phyloP scores from a whole-genome alignment of 2,329 filamentous ascomycete genomes.

The Zasmidium cellare region DNA sequence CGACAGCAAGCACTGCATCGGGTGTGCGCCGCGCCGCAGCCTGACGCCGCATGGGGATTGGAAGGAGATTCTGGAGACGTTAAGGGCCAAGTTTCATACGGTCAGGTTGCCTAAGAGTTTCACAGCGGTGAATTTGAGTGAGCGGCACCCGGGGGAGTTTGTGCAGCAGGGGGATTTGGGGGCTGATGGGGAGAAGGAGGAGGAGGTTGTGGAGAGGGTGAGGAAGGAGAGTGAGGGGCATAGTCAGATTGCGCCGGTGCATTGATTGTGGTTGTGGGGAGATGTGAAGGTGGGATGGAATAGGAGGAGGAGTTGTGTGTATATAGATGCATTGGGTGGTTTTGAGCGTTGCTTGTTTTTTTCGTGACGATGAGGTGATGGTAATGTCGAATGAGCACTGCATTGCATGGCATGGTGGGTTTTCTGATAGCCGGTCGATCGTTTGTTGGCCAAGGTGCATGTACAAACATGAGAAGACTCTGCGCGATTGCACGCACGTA shows the following conservation, averaged over 20 bases:
- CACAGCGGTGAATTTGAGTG: slow-evolving; percentile 51
- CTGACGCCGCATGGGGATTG: slow-evolving; percentile 90
- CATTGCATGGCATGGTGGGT: too few species aligned
- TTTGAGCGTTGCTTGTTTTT: too few species aligned
- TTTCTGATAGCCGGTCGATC: too few species aligned
- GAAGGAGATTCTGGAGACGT: slow-evolving; percentile 94
- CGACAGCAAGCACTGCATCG: slow-evolving; percentile 94
- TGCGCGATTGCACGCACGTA: too few species aligned
- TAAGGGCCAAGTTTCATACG: slow-evolving; percentile 91
- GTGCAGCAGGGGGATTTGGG: slow-evolving; percentile 6
- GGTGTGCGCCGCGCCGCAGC: slow-evolving; percentile 84
- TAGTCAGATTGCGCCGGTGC: slow-evolving; percentile 29
- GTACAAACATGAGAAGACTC: too few species aligned
- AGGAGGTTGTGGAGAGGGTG: slow-evolving; percentile 38
- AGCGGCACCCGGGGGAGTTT: slow-evolving; percentile 50
- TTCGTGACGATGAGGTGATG: too few species aligned
- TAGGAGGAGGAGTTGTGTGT: too few species aligned
- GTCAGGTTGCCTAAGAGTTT: slow-evolving; percentile 55
- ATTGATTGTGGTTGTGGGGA: slow-evolving; percentile 15
- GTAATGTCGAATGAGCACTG: too few species aligned
- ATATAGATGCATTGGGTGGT: too few species aligned
- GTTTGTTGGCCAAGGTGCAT: too few species aligned
- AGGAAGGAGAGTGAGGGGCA: slow-evolving; percentile 34
- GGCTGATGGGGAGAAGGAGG: neutral
- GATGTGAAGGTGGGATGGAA: neutral